A percentile compares a stretch with the other conserved stretches of the same genome.
Evolutionary conservation across 495 filamentous ascomycete species (phyloP).

Genomic region (Patellaria atrata): DNA sequence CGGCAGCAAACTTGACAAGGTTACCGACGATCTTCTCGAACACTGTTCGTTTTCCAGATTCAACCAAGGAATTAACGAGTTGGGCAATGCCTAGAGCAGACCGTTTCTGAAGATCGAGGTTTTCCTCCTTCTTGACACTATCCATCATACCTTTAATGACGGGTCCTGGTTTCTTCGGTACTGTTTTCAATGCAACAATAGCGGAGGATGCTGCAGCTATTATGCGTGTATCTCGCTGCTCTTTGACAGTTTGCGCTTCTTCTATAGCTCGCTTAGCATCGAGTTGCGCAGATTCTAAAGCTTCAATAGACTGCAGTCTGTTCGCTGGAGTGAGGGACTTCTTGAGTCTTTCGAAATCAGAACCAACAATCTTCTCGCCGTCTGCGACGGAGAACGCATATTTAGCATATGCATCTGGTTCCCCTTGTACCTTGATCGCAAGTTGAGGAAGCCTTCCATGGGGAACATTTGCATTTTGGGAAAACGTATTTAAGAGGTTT

Average conservation of each 20-base stretch:
- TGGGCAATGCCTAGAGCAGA: constrained; percentile 70
- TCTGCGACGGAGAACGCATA: constrained; percentile 79
- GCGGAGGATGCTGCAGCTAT: constrained; percentile 76
- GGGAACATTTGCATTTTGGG: constrained; percentile 67
- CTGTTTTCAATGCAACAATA: constrained; percentile 64
- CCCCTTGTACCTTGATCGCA: constrained; percentile 84
- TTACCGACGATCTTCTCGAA: constrained; percentile 91
- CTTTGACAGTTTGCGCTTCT: constrained; percentile 63
- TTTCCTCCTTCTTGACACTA: constrained; percentile 90
- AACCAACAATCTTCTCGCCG: constrained; percentile 67
- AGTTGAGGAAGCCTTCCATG: constrained; percentile 58
- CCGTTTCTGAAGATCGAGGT: constrained; percentile 72
- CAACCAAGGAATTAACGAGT: constrained; percentile 75
- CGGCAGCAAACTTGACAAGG: constrained; percentile 88
- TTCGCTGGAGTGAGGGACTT: constrained; percentile 71
- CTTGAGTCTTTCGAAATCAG: constrained; percentile 77
- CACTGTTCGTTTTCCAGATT: constrained; percentile 56
- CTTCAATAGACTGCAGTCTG: constrained; percentile 59
- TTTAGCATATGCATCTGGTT: constrained; percentile 73
- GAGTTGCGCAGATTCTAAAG: constrained; percentile 57
- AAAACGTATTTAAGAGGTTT: constrained; percentile 75
- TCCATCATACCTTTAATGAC: constrained; percentile 97
- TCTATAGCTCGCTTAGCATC: constrained; percentile 56
- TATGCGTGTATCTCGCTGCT: constrained; percentile 73
- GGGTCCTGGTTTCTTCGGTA: constrained; percentile 79